Evolutionary conservation across 1,284 basidiomycete species (phyloP).

Genomic region (Apiotrichum veenhuisii): DNA sequence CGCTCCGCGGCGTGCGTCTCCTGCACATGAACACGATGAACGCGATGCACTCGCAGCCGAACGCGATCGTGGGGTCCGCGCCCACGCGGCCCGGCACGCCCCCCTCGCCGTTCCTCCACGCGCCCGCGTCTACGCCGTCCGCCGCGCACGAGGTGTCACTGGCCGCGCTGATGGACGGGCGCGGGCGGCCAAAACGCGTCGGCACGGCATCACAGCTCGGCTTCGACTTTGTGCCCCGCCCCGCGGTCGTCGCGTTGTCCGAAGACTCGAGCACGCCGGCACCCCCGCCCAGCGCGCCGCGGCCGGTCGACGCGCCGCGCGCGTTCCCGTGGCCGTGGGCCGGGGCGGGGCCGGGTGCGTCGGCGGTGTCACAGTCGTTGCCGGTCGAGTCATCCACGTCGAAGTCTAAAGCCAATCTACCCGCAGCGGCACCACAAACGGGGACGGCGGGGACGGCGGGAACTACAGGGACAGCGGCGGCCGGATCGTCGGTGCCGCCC

Average conservation of each 20-base stretch:
- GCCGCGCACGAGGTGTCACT: conserved; percentile 12
- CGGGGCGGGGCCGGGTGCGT: not conserved
- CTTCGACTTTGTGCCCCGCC: conserved; percentile 42
- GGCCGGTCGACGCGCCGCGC: conserved; percentile 5
- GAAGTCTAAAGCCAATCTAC: not conserved
- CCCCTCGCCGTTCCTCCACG: not conserved
- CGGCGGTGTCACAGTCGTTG: not conserved
- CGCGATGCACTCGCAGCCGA: too few species aligned
- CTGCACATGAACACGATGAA: not conserved
- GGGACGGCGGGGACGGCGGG: too few species aligned
- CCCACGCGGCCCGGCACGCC: not conserved
- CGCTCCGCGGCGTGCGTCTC: conserved; percentile 11
- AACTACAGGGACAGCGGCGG: not conserved
- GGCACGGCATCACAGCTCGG: conserved; percentile 41
- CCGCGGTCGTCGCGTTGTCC: conserved; percentile 29
- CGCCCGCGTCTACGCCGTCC: not conserved
- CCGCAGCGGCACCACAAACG: too few species aligned
- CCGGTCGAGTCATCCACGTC: not conserved
- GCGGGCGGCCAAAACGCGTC: conserved; percentile 35
- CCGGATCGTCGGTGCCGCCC: not conserved
- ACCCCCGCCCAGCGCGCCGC: not conserved
- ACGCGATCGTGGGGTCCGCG: not conserved
- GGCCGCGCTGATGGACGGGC: conserved; percentile 27
- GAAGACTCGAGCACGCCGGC: conserved; percentile 13
- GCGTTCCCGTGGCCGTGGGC: conserved; percentile 9